Base-by-base conservation (phyloP, 2,329 filamentous ascomycete species). In the Boeremia lycopersici region DNA sequence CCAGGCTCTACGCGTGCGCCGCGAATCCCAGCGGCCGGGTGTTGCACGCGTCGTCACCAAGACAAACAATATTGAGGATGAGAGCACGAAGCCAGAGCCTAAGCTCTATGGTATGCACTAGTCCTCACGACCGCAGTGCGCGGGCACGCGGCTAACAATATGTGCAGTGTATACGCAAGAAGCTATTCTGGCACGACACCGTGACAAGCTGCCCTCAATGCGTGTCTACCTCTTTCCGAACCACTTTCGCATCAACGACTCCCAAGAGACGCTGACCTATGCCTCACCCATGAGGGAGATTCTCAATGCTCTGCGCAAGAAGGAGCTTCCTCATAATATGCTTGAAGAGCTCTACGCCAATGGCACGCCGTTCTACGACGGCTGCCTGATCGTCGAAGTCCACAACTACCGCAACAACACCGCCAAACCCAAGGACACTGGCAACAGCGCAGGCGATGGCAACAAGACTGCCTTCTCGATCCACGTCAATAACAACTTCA, bases 301-400 rank as follows among this genome's bases (percentile, higher is more conserved):
- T 44, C 80, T 97, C 33, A 87, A 96, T 62, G 92, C 96, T 73
- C 75, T 98, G 40, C 84, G 84, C 61, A 80, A 79, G 36, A 85
- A 89, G 52, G 96, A 91, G 0, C 81, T 99, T 31, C 95, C 95
- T 1, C 92, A 97, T 74, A 92, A 97, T 64, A 86, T 98, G 71
- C 78, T 98, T 10, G 86, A 89, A 42, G 89, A 93, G 63, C 85
- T 99, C 49, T 82, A 87, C 26, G 82, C 86, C 42, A 81, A 82
- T 15, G 86, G 86, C 17, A 89, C 96, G 12, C 82, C 83, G 9
- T 98, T 96, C 71, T 99, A 98, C 72, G 93, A 98, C 74, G 81
- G 85, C 29, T 96, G 93, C 70, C 83, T 99, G 53, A 98, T 99
- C 63, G 92, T 99, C 31, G 89, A 96, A 74, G 81, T 98, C n/a